A percentile compares a stretch with the other conserved stretches of the same genome.
These are phyloP conservation scores for Begonia peltatifolia DNA, from an alignment of 306 rosid species.

Conservation along the genomic window DNA sequence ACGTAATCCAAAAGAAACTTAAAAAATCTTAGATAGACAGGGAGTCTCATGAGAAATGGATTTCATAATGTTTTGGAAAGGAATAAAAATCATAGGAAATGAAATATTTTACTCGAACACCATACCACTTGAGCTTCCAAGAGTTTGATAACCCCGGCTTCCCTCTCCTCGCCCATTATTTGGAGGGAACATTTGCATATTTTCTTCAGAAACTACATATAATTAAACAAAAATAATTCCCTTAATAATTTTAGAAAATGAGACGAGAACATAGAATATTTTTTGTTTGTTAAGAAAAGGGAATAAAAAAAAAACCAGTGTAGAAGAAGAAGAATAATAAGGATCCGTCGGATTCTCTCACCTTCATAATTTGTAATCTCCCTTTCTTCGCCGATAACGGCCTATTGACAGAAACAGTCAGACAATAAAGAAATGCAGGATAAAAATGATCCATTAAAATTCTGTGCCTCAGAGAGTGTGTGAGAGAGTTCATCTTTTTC, in stretches of 20 bases:
- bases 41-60: no score
- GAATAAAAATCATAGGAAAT: no score
- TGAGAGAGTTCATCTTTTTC: no score
- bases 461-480: no score
- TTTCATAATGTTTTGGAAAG: no score
- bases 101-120: not conserved
- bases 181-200: constrained; percentile 78
- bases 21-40: no score
- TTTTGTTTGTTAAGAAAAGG: not conserved
- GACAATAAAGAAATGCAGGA: no score
- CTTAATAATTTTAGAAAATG: not conserved
- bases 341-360: constrained; percentile 10
- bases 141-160: constrained; percentile 62
- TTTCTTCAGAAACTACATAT: constrained; percentile 51
- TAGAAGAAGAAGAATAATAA: not conserved
- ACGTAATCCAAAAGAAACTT: no score
- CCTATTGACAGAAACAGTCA: constrained; percentile 26
- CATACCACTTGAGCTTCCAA: constrained; percentile 52
- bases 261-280: no score
- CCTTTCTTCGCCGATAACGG: constrained; percentile 43
- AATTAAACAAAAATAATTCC: constrained; percentile 2
- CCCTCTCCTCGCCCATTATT: constrained; percentile 35
- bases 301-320: not conserved
- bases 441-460: no score
- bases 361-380: constrained; percentile 38